Percentiles rank a stretch among this genome's conserved stretches.
phyloP scores from a whole-genome alignment of 257 asterid genomes.

The Rubia yunnanensis region DNA sequence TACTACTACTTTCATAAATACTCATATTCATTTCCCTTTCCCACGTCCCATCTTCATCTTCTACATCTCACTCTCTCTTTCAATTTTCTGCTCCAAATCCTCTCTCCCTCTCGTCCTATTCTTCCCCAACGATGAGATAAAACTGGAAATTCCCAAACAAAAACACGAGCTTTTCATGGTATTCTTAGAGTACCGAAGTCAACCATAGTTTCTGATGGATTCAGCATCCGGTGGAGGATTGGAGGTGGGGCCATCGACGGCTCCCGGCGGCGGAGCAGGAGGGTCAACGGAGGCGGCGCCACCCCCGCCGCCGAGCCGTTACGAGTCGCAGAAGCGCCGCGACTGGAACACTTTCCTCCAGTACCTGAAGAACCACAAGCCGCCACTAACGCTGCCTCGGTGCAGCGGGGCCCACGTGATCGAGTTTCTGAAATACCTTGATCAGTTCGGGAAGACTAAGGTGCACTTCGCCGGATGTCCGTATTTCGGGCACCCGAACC shows the following conservation, averaged over 20 bases:
- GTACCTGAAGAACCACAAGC: conserved; percentile 36
- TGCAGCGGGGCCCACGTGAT: conserved; percentile 52
- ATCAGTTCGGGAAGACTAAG: conserved; percentile 44
- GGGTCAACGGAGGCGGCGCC: conserved; percentile 9
- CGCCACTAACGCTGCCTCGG: conserved; percentile 31
- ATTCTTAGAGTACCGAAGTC: no score
- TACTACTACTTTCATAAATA: neutral
- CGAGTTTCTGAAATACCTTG: conserved; percentile 40
- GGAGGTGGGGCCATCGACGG: conserved; percentile 21
- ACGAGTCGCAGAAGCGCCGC: conserved; percentile 42
- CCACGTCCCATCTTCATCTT: conserved; percentile 27
- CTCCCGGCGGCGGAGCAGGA: conserved; percentile 12
- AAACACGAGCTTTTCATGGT: neutral
- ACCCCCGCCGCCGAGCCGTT: conserved; percentile 32
- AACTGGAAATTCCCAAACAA: neutral
- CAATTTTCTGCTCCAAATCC: neutral
- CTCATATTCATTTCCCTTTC: neutral
- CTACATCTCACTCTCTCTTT: neutral
- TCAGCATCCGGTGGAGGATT: conserved; percentile 26
- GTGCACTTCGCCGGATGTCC: conserved; percentile 39
- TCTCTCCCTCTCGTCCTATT: neutral
- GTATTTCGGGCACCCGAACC: conserved; percentile 38
- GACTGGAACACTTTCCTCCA: conserved; percentile 45
- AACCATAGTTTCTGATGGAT: conserved; percentile 19
- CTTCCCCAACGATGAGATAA: neutral